Conservation (phyloP, 495 filamentous ascomycete genomes). For the Halenospora varia region DNA sequence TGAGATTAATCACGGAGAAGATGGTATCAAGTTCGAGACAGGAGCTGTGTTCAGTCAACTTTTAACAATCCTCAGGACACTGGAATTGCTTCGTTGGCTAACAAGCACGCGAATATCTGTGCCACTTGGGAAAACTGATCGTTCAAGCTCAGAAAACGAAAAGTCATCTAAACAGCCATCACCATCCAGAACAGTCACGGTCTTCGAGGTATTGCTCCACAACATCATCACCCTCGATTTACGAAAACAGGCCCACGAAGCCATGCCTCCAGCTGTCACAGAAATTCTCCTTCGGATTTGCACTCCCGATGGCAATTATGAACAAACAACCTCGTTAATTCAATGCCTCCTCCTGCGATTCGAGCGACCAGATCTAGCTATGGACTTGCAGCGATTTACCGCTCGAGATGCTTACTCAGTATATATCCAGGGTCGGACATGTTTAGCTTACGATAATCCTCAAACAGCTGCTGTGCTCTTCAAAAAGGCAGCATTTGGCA, state of each 20-base stretch:
- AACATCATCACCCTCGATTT: slow-evolving; percentile 46
- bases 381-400: slow-evolving; percentile 68
- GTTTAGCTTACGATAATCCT: slow-evolving; percentile 67
- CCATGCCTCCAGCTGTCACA: slow-evolving; percentile 48
- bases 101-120: slow-evolving; percentile 49
- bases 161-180: slow-evolving; percentile 32
- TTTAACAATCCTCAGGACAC: slow-evolving; percentile 62
- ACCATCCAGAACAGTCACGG: slow-evolving; percentile 40
- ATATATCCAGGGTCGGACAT: slow-evolving; percentile 82
- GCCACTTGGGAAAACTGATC: slow-evolving; percentile 34
- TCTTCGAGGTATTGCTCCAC: slow-evolving; percentile 44
- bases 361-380: slow-evolving; percentile 66
- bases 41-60: slow-evolving; percentile 63
- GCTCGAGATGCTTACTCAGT: slow-evolving; percentile 66
- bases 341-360: slow-evolving; percentile 69
- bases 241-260: slow-evolving; percentile 29
- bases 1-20: slow-evolving; percentile 65
- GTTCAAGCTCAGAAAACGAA: slow-evolving; percentile 23
- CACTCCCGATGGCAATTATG: slow-evolving; percentile 44
- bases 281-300: slow-evolving; percentile 42
- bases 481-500: slow-evolving; percentile 73
- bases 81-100: slow-evolving; percentile 80
- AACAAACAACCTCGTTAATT: slow-evolving; percentile 46
- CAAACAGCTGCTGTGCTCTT: slow-evolving; percentile 73
- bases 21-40: slow-evolving; percentile 62